Evolutionary conservation across 257 asterid genomes (phyloP).

Genomic region (Nicotiana attenuata): DNA sequence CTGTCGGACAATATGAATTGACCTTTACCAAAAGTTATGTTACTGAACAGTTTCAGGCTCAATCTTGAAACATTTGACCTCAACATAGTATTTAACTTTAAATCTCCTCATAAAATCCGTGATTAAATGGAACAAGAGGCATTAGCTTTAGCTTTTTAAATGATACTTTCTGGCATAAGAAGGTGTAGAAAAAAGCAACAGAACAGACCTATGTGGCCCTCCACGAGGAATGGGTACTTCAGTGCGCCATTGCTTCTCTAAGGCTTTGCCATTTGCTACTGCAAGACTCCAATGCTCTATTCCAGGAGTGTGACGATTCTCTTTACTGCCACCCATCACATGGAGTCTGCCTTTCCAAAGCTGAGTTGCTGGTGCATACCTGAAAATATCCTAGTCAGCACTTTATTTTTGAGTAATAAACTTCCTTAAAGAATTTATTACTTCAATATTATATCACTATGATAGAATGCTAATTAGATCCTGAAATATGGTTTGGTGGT

Average conservation of each 20-base stretch:
- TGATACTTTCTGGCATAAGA: background rate
- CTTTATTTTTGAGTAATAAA: background rate
- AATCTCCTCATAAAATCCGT: background rate
- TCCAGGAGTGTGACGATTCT: conserved; percentile 69
- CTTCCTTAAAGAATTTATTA: background rate
- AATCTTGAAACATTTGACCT: background rate
- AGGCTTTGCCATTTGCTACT: conserved; percentile 55
- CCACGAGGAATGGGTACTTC: conserved; percentile 73
- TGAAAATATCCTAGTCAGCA: conserved; percentile 18
- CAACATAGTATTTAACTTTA: background rate
- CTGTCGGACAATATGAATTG: background rate
- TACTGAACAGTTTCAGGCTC: background rate
- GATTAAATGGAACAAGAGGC: background rate
- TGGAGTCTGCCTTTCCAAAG: conserved; percentile 75
- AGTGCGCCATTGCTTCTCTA: conserved; percentile 52
- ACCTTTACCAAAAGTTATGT: background rate
- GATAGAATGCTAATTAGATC: background rate
- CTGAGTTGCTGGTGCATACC: conserved; percentile 89
- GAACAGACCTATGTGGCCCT: conserved; percentile 60
- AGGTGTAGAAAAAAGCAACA: background rate
- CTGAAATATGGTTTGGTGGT: background rate
- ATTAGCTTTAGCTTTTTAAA: background rate
- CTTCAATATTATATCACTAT: background rate
- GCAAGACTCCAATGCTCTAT: conserved; percentile 74
- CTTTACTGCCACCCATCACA: conserved; percentile 82